A percentile compares a stretch with the other conserved stretches of the same genome.
Conservation (phyloP, 2,329 filamentous ascomycete species). For the Myriosclerotinia scirpicola region DNA sequence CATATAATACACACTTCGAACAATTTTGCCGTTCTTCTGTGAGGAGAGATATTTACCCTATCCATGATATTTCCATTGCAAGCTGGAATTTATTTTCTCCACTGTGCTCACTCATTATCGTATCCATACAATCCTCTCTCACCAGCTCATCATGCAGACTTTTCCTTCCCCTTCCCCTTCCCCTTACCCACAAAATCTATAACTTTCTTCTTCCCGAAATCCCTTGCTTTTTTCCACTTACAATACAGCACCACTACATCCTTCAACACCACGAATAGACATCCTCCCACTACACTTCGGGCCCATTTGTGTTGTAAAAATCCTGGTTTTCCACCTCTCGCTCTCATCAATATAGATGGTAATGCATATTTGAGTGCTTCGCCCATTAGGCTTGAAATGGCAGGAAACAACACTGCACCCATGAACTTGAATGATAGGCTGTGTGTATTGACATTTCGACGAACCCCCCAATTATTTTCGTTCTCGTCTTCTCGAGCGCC, state of each 20-base stretch:
- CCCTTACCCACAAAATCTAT: constrained; percentile 34
- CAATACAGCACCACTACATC: constrained; percentile 61
- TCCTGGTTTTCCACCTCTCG: constrained; percentile 24
- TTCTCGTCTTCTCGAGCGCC: constrained; percentile 4
- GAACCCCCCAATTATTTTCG: constrained; percentile 31
- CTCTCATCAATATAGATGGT: constrained; percentile 63
- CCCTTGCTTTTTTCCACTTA: constrained; percentile 61
- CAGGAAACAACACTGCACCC: constrained; percentile 76
- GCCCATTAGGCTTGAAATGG: constrained; percentile 75
- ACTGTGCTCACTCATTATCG: neutral
- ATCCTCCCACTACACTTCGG: constrained; percentile 83
- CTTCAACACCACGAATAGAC: constrained; percentile 82
- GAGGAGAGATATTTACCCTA: neutral
- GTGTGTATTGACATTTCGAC: constrained; percentile 47
- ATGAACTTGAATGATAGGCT: constrained; percentile 60
- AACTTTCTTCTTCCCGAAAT: constrained; percentile 55
- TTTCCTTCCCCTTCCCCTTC: neutral
- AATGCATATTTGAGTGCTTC: constrained; percentile 68
- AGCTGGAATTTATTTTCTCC: neutral
- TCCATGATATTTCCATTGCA: neutral
- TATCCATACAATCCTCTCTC: neutral
- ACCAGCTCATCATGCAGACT: neutral
- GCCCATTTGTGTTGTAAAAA: constrained; percentile 86
- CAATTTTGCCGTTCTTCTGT: neutral
- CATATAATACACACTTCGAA: constrained; percentile 5